These are phyloP conservation scores for Fusarium pseudonygamai DNA, from an alignment of 2,329 filamentous ascomycete species.

Conservation along the genomic window DNA sequence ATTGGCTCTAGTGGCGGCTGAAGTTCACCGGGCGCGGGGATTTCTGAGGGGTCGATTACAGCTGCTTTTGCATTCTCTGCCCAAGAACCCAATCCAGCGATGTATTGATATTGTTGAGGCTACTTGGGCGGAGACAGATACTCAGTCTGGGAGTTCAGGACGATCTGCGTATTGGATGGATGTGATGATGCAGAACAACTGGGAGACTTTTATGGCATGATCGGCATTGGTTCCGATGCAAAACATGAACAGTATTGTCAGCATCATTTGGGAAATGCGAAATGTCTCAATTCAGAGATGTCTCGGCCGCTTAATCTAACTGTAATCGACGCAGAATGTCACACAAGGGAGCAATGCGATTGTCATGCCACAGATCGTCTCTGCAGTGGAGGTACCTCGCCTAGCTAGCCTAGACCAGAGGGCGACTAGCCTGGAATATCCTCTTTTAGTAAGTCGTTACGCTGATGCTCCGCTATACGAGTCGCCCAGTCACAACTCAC, in stretches of 20 bases:
- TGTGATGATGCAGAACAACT: neutral
- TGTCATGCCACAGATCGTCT: fast-evolving
- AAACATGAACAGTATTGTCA: neutral
- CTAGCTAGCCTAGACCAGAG: too few species aligned
- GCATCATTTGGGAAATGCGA: neutral
- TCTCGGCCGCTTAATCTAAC: neutral
- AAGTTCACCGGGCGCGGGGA: neutral
- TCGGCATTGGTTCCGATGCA: fast-evolving
- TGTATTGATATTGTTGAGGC: neutral
- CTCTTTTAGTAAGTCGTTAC: neutral
- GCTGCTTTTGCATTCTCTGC: neutral
- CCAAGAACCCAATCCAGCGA: neutral
- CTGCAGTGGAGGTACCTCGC: neutral
- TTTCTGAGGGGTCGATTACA: neutral
- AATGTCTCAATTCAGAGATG: neutral
- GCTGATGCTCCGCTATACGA: neutral
- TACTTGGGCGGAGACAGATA: neutral
- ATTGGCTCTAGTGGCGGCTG: neutral
- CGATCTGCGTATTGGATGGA: neutral
- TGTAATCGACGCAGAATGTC: neutral
- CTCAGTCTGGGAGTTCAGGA: fast-evolving
- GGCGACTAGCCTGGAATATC: neutral
- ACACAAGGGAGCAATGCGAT: neutral
- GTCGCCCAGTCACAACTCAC: neutral
- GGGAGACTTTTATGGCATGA: neutral